Evolutionary conservation across 768 basidiomycete genomes (phyloP), one percentile per base, ranked within the genome.

Genomic region (Mycena capillaripes): DNA sequence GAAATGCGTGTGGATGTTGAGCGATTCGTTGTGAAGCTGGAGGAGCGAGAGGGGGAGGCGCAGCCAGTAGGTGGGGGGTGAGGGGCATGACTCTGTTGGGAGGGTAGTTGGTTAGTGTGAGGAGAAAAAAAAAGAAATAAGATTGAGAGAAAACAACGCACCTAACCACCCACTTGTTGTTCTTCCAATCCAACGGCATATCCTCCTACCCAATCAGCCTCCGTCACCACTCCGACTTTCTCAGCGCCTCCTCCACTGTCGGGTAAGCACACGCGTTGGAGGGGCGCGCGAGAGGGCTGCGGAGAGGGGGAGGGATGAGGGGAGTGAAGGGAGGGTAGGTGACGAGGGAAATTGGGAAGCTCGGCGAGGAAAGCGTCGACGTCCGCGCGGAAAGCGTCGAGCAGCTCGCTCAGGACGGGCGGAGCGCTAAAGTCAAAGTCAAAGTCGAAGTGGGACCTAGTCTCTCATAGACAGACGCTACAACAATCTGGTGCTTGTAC

Each of bases 1-100:
- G 57, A 97, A 86, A 80, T 98, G 97, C 25, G 97, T 96, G 82
- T 97, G 93, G 74, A 98, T 98, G 81, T 98, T 97, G 72, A 97
- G 83, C 53, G 95, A 95, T 85, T 98, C 97, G 79, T 98, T 98
- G 78, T 97, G 96, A 66, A 93, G 84, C 11, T 87, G 85, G 71
- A 97, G 95, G 30, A 96, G 76, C 21, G 95, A 97, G 78, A 91
- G 81, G 34, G 96, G 66, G 57, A 97, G 89, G n/a, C 93, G 87
- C 7, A 90, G 93, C 92, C 96, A 97, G 75, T 87, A 88, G 66
- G n/a, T n/a, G n/a, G n/a, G n/a, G n/a, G n/a, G 91, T 89, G 66
- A 96, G 82, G 27, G 97, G 97, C 78, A 98, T 97, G 82, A 98
- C 97, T 72, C 96, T 87, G 82, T 96, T 27, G 16, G 96, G 48